phyloP scores from a whole-genome alignment of 192 early-diverging fungal genomes.

The Oehlia diaphana region DNA sequence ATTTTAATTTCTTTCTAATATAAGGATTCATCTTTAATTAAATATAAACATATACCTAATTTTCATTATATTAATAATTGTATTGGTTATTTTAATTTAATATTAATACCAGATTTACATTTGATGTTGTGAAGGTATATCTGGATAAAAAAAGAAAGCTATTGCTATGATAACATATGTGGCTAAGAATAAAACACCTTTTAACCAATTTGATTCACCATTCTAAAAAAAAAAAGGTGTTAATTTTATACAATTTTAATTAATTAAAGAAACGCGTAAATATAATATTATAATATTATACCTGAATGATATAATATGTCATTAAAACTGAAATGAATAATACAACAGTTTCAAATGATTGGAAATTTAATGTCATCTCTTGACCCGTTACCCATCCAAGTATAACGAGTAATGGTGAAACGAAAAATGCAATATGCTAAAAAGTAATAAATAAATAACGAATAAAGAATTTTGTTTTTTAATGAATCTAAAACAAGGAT shows the following conservation, averaged over 20 bases:
- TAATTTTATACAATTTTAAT: slow-evolving; percentile 38
- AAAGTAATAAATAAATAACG: not conserved
- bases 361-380: slow-evolving; percentile 85
- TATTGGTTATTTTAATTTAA: too few relatives aligned
- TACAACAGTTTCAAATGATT: slow-evolving; percentile 76
- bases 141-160: slow-evolving; percentile 45
- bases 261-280: slow-evolving; percentile 13
- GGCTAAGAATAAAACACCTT: slow-evolving; percentile 80
- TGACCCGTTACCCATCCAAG: slow-evolving; percentile 81
- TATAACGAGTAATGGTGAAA: slow-evolving; percentile 68
- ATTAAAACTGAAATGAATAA: slow-evolving; percentile 79
- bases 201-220: slow-evolving; percentile 92
- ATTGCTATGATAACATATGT: slow-evolving; percentile 83
- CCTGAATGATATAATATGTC: slow-evolving; percentile 70
- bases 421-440: slow-evolving; percentile 81
- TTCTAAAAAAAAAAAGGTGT: slow-evolving; percentile 47
- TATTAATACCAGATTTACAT: too few relatives aligned
- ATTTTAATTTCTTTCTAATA: too few relatives aligned
- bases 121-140: too few relatives aligned
- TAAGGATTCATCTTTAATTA: too few relatives aligned
- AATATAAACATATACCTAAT: too few relatives aligned
- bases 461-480: not conserved
- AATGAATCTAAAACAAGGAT: not conserved
- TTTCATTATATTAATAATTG: too few relatives aligned
- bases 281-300: not conserved